Conservation (phyloP, 495 filamentous ascomycete species). For the Hypoxylon perforatum region DNA sequence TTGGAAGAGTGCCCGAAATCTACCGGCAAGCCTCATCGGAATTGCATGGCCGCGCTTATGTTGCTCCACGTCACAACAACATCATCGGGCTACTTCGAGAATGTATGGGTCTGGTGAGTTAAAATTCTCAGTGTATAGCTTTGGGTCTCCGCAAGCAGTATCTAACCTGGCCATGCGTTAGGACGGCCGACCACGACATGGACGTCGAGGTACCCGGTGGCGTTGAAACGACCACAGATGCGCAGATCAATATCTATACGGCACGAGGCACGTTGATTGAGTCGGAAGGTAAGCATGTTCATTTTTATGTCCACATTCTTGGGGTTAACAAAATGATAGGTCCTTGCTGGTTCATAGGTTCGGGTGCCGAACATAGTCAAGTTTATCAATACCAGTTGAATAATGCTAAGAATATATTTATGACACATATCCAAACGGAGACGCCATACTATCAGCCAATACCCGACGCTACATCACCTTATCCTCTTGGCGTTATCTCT, state of each 20-base stretch:
- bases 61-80: slow-evolving; percentile 70
- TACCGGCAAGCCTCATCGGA: slow-evolving; percentile 20
- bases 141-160: no score
- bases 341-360: slow-evolving; percentile 71
- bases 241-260: slow-evolving; percentile 86
- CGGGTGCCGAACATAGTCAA: slow-evolving; percentile 82
- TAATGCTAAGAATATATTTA: slow-evolving; percentile 80
- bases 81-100: slow-evolving; percentile 72
- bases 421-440: slow-evolving; percentile 87
- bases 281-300: slow-evolving; percentile 33
- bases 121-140: no score
- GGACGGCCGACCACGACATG: no score
- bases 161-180: no score
- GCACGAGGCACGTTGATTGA: slow-evolving; percentile 85
- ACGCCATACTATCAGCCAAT: slow-evolving; percentile 91
- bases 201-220: neutral
- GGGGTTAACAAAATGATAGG: no score
- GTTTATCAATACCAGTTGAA: slow-evolving; percentile 85
- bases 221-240: neutral
- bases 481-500: slow-evolving; percentile 66
- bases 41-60: slow-evolving; percentile 69
- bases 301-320: no score
- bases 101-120: slow-evolving; percentile 72
- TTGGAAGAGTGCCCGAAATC: slow-evolving; percentile 62
- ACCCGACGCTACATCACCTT: slow-evolving; percentile 75